A percentile compares a stretch with the other conserved stretches of the same genome.
These are phyloP conservation scores for Coemansia sp. DNA, from an alignment of 192 early-diverging fungal species.

Conservation along the genomic window DNA sequence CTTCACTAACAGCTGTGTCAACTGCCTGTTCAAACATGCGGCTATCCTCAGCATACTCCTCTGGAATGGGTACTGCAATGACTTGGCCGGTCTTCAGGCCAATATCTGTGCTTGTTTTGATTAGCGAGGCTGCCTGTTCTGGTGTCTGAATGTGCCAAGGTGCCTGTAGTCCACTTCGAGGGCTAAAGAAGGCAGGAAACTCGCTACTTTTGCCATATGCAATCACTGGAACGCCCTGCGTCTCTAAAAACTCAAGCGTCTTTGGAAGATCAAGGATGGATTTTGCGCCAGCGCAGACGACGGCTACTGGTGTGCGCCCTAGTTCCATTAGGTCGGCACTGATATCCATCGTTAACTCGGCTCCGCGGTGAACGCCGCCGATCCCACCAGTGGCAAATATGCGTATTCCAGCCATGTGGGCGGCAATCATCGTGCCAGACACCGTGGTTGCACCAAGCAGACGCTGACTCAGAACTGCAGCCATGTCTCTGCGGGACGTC, in stretches of 20 bases:
- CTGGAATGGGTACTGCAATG: conserved; percentile 87
- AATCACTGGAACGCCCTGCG: conserved; percentile 88
- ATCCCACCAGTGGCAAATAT: conserved; percentile 98
- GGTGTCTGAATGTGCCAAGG: conserved; percentile 47
- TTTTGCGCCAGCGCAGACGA: conserved; percentile 95
- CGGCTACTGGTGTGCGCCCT: conserved; percentile 85
- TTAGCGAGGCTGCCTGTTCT: conserved; percentile 45
- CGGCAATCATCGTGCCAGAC: conserved; percentile 85
- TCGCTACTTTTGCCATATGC: conserved; percentile 64
- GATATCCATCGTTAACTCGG: conserved; percentile 75
- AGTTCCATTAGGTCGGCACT: conserved; percentile 93
- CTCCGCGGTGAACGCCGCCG: conserved; percentile 91
- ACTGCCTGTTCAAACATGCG: conserved; percentile 68
- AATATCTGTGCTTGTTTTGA: conserved; percentile 59
- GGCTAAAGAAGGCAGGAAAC: conserved; percentile 93
- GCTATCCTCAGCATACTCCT: conserved; percentile 59
- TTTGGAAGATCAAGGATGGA: conserved; percentile 91
- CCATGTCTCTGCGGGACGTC: conserved; percentile 81
- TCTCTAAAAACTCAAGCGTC: conserved; percentile 91
- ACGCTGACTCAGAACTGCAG: conserved; percentile 67
- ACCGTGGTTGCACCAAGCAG: conserved; percentile 89
- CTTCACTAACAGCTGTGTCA: conserved; percentile 66
- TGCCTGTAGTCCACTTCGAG: conserved; percentile 57
- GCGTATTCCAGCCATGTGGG: conserved; percentile 78
- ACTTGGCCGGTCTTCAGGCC: conserved; percentile 77